Evolutionary conservation across 345 rosid species (phyloP).

Genomic region (Gossypium bickii): DNA sequence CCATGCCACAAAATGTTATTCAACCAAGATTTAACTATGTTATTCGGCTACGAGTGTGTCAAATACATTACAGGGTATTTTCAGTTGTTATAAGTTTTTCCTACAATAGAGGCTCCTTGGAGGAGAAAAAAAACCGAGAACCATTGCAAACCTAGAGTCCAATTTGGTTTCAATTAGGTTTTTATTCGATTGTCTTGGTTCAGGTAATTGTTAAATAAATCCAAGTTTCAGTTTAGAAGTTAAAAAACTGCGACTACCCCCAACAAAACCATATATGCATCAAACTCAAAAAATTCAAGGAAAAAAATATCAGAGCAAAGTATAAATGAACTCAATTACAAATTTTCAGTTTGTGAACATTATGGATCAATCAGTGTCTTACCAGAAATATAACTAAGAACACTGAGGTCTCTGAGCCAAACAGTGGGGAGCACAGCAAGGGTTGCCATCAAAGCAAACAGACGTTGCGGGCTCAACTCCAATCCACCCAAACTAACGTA

Average conservation of each 20-base stretch:
- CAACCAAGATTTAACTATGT: neutral
- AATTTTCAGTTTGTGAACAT: neutral
- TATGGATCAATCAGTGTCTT: slow-evolving; percentile 7
- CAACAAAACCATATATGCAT: neutral
- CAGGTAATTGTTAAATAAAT: no score
- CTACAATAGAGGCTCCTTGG: no score
- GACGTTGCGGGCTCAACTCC: slow-evolving; percentile 47
- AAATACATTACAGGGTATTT: no score
- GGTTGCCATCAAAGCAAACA: slow-evolving; percentile 65
- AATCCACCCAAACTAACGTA: slow-evolving; percentile 53
- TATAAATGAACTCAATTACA: neutral
- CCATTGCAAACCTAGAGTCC: no score
- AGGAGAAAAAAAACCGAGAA: no score
- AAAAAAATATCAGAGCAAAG: neutral
- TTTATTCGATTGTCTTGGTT: no score
- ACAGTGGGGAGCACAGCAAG: slow-evolving; percentile 84
- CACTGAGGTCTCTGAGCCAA: slow-evolving; percentile 86
- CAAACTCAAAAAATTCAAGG: neutral
- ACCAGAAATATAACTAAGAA: slow-evolving; percentile 91
- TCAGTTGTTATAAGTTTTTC: no score
- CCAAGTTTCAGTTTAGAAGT: no score
- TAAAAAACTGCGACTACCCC: no score
- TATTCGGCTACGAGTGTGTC: no score
- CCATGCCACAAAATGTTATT: neutral
- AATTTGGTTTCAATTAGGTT: no score